Evolutionary conservation across 306 rosid genomes (phyloP).

Genomic region (Luffa aegyptiaca): DNA sequence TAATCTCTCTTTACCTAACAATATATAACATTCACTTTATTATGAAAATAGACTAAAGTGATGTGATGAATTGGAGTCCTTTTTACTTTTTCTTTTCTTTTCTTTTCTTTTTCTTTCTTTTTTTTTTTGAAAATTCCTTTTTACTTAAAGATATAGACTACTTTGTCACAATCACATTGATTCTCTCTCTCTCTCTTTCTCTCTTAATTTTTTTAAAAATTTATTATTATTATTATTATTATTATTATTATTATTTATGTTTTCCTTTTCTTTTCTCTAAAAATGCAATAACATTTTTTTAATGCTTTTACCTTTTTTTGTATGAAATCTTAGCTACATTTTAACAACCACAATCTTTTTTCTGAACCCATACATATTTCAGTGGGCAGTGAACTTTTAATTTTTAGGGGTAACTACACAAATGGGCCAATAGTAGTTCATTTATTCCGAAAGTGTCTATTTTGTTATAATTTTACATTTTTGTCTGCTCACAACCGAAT

Average conservation of each 20-base stretch:
- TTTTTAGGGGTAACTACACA: no score
- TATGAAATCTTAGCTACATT: not conserved
- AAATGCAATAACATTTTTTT: not conserved
- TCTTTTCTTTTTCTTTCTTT: no score
- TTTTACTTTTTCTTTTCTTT: not conserved
- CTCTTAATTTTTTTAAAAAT: no score
- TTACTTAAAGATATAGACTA: not conserved
- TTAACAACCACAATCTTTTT: not conserved
- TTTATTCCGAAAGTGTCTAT: no score
- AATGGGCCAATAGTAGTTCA: no score
- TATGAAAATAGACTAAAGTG: not conserved
- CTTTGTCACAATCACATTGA: not conserved
- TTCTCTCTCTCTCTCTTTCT: not conserved
- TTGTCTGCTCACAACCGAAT: no score
- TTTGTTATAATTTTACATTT: no score
- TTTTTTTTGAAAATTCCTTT: not conserved
- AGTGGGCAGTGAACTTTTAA: not conserved
- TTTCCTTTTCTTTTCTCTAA: not conserved
- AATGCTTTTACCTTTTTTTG: not conserved
- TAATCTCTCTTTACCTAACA: not conserved
- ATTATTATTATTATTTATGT: no score
- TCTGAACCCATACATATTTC: not conserved
- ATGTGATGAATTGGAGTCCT: not conserved
- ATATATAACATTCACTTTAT: not conserved
- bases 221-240: no score